A percentile compares a stretch with the other conserved stretches of the same genome.
phyloP scores from a whole-genome alignment of 1,139 yeast genomes.

The Zygoascus sp. region DNA sequence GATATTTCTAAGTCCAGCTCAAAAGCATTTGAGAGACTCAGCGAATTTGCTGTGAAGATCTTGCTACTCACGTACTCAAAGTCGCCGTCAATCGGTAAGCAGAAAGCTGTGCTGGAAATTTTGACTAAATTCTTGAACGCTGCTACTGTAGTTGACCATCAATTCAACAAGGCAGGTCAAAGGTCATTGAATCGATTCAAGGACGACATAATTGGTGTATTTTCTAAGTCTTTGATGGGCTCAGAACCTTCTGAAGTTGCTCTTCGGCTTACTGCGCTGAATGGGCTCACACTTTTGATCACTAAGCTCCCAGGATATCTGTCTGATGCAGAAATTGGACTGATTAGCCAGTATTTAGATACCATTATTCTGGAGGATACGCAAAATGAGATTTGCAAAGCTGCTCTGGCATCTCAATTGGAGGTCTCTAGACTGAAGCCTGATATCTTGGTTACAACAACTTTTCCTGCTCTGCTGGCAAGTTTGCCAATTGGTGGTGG shows the following conservation, averaged over 20 bases:
- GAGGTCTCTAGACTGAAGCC: slow-evolving; percentile 43
- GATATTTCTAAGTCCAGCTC: slow-evolving; percentile 47
- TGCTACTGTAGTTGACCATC: slow-evolving; percentile 14
- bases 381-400: slow-evolving; percentile 34
- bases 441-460: slow-evolving; percentile 49
- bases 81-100: slow-evolving; percentile 47
- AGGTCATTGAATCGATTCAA: slow-evolving; percentile 37
- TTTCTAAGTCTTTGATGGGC: slow-evolving; percentile 63
- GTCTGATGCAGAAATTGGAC: slow-evolving; percentile 53
- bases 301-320: slow-evolving; percentile 34
- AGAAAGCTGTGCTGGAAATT: slow-evolving; percentile 57
- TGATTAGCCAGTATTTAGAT: slow-evolving; percentile 63
- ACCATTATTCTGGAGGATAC: slow-evolving; percentile 52
- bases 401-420: slow-evolving; percentile 52
- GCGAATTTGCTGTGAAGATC: slow-evolving; percentile 38
- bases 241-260: slow-evolving; percentile 64
- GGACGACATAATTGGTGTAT: slow-evolving; percentile 60
- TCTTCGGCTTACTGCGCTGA: slow-evolving; percentile 60
- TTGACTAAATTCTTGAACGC: slow-evolving; percentile 40
- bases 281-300: slow-evolving; percentile 42
- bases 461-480: slow-evolving; percentile 57
- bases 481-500: slow-evolving; percentile 38
- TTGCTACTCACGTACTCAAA: slow-evolving; percentile 32
- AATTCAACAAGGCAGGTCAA: slow-evolving; percentile 7
- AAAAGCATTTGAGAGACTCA: slow-evolving; percentile 44